Evolutionary conservation across 768 basidiomycete genomes (phyloP), one percentile per base, ranked within the genome.

Genomic region (Coprinopsis marcescibilis): DNA sequence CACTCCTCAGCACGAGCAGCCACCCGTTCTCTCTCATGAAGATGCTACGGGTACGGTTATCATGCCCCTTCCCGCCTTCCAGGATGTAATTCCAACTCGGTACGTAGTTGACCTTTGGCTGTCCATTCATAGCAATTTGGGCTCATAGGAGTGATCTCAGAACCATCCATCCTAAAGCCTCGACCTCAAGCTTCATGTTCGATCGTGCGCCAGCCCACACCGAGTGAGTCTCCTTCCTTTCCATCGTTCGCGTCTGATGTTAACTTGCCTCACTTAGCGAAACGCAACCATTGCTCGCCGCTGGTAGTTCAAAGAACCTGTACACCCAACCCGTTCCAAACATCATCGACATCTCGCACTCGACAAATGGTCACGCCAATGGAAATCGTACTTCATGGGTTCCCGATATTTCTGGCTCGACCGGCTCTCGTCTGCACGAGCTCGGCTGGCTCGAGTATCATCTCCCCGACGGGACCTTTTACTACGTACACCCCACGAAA

Each of bases 381-480:
- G 46, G 52, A 53, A 37, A 37, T 21, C 21, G 30, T 24, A 17
- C 25, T 15, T 49, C 42, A 25, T 55, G 48, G 57, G 52, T 58
- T 42, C 52, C 57, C 41, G 19, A 40, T 61, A 54, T 35, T 48
- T 57, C 36, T 39, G 23, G 32, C 12, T 21, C 27, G 11, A 24
- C 21, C 6, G 20, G 57, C 25, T 51, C 63, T 48, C 63, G 65
- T 2, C 65, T 77, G 3, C 71, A 71, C 52, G 69, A 75, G 11
- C 73, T 81, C 15, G 89, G 89, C 3, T 90, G 88, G 88, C 69
- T 77, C 39, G 85, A 83, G 56, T 79, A 85, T 58, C 69, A 75
- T 17, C 76, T 91, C n/a, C 88, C 89, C 1, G 85, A 89, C 54
- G 78, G 77, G 8, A 65, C 75, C 3, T 66, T 76, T 27, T 91